These are phyloP conservation scores for Hygrophoropsis aurantiaca DNA, from an alignment of 768 basidiomycete species.

Conservation along the genomic window DNA sequence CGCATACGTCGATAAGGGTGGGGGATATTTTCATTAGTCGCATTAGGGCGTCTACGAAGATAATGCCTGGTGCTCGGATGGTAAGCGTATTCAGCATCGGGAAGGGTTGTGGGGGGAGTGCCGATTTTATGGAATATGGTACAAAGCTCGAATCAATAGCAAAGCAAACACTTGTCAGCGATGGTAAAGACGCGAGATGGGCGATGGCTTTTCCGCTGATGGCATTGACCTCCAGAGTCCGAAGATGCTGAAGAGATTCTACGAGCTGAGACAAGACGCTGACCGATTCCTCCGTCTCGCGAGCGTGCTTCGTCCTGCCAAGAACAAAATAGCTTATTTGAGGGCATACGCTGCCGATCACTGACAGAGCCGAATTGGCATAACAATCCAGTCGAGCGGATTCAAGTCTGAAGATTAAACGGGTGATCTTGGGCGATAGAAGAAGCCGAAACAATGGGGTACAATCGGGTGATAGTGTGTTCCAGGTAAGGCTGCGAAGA, in stretches of 20 bases:
- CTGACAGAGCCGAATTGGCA: slow-evolving; percentile 18
- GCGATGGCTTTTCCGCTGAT: slow-evolving; percentile 20
- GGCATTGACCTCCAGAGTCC: background rate
- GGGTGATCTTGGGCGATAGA: slow-evolving; percentile 19
- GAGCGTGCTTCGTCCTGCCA: too few relatives aligned
- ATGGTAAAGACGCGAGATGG: slow-evolving; percentile 21
- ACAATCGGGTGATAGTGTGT: slow-evolving; percentile 9
- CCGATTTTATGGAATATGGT: too few relatives aligned
- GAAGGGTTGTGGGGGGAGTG: too few relatives aligned
- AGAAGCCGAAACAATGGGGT: slow-evolving; percentile 20
- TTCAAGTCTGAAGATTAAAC: slow-evolving; percentile 7
- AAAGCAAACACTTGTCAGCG: slow-evolving; percentile 13
- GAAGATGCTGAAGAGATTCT: slow-evolving; percentile 1
- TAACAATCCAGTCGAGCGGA: slow-evolving; percentile 9
- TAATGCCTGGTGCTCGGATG: too few relatives aligned
- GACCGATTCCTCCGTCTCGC: too few relatives aligned
- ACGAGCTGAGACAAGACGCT: background rate
- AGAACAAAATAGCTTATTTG: slow-evolving; percentile 12
- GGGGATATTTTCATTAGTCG: too few relatives aligned
- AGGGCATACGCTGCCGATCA: slow-evolving; percentile 19
- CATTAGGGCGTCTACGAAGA: too few relatives aligned
- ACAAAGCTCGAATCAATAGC: slow-evolving; percentile 13
- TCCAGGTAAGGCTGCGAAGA: slow-evolving; percentile 20
- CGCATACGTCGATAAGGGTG: too few relatives aligned
- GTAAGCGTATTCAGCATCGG: too few relatives aligned